Conservation (phyloP, 805 yeast species). For the Ogataea sp. region DNA sequence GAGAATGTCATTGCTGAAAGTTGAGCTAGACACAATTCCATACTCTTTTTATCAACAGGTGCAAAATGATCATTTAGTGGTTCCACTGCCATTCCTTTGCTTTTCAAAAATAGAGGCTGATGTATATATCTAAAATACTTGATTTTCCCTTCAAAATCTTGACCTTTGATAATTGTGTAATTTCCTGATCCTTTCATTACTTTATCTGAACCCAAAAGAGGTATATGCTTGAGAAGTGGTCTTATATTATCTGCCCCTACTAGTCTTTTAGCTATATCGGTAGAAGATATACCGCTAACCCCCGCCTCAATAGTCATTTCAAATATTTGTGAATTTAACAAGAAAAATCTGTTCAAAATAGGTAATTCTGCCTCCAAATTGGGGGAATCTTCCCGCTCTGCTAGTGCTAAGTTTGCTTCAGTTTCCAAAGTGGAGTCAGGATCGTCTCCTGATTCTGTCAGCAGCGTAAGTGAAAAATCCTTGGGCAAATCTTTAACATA, state of each 20-base stretch:
- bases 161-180: slow-evolving; percentile 45
- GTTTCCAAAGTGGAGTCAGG: slow-evolving; percentile 3
- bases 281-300: slow-evolving; percentile 48
- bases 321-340: slow-evolving; percentile 57
- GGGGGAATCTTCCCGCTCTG: slow-evolving; percentile 23
- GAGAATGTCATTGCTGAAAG: slow-evolving; percentile 7
- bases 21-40: slow-evolving; percentile 6
- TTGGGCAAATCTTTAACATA: slow-evolving; percentile 16
- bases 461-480: not conserved
- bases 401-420: slow-evolving; percentile 15
- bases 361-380: slow-evolving; percentile 25
- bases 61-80: not conserved
- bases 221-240: slow-evolving; percentile 7
- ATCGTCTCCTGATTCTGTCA: slow-evolving; percentile 22
- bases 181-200: slow-evolving; percentile 13
- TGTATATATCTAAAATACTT: slow-evolving; percentile 64
- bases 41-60: not conserved
- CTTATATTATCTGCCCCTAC: slow-evolving; percentile 49
- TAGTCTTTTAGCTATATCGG: slow-evolving; percentile 39
- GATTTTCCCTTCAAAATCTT: slow-evolving; percentile 66
- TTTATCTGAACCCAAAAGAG: slow-evolving; percentile 10
- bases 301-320: slow-evolving; percentile 35
- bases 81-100: slow-evolving; percentile 17
- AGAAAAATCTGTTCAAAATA: slow-evolving; percentile 45
- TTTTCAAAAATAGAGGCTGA: slow-evolving; percentile 28